A percentile compares a stretch with the other conserved stretches of the same genome.
These are phyloP conservation scores for Entomophthora muscae DNA, from an alignment of 371 early-diverging fungal species.

Conservation along the genomic window DNA sequence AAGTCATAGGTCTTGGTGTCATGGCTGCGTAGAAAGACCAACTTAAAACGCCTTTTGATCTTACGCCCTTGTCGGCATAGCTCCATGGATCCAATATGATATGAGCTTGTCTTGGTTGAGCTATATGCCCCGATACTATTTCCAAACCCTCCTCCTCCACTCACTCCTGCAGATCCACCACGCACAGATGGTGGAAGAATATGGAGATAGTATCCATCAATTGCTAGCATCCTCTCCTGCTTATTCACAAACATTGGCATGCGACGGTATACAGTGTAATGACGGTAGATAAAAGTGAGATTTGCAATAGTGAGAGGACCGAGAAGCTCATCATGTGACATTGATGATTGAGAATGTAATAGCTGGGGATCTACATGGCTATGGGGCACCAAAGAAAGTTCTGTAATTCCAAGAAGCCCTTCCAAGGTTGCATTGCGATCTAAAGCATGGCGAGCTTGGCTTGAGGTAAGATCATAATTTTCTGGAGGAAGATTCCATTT, in stretches of 20 bases:
- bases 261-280: conserved; percentile 46
- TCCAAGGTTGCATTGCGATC: conserved; percentile 3
- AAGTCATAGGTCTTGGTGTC: conserved; percentile 62
- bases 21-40: conserved; percentile 36
- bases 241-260: conserved; percentile 67
- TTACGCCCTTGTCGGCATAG: conserved; percentile 64
- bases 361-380: not conserved
- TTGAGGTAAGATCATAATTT: conserved; percentile 46
- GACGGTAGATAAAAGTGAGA: conserved; percentile 26
- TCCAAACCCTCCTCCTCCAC: not conserved
- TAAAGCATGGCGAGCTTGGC: not conserved
- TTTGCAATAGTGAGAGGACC: not conserved
- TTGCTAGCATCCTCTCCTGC: conserved; percentile 68
- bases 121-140: not conserved
- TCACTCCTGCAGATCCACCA: not conserved
- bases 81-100: conserved; percentile 56
- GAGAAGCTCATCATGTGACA: not conserved
- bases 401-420: conserved; percentile 6
- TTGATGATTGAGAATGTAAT: not conserved
- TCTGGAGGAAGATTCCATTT: conserved; percentile 68
- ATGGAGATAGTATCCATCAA: conserved; percentile 87
- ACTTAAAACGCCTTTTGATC: conserved; percentile 49
- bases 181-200: conserved; percentile 43
- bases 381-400: conserved; percentile 7
- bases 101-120: conserved; percentile 29